These are phyloP conservation scores for Candida railenensis DNA, from an alignment of 805 yeast species.

Conservation along the genomic window DNA sequence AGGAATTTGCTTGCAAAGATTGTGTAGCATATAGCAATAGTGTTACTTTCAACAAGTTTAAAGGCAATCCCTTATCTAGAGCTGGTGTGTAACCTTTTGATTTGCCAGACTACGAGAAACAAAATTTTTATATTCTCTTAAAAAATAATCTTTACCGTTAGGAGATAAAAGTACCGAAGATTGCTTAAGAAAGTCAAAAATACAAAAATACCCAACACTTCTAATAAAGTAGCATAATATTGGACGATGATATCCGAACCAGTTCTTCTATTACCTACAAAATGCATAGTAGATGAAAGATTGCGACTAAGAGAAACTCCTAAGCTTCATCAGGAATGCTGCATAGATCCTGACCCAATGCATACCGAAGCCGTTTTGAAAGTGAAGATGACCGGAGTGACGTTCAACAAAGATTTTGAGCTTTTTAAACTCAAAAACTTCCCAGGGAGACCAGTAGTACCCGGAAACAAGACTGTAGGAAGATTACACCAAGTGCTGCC, in stretches of 20 bases:
- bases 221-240: not conserved
- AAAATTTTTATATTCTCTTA: too few relatives aligned
- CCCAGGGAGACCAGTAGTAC: conserved; percentile 21
- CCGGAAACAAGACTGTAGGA: conserved; percentile 35
- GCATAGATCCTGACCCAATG: conserved; percentile 8
- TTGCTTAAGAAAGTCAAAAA: too few relatives aligned
- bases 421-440: conserved; percentile 8
- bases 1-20: not conserved
- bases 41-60: too few relatives aligned
- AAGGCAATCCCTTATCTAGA: too few relatives aligned
- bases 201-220: too few relatives aligned
- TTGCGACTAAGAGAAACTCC: conserved; percentile 20
- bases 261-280: conserved; percentile 6
- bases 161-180: too few relatives aligned
- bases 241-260: conserved; percentile 1
- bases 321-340: conserved; percentile 24
- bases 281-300: conserved; percentile 5
- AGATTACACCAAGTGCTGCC: conserved; percentile 16
- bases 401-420: conserved; percentile 25
- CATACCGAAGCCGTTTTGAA: conserved; percentile 20
- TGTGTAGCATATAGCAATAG: not conserved
- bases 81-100: too few relatives aligned
- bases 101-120: too few relatives aligned
- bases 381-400: conserved; percentile 28
- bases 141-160: too few relatives aligned